These are phyloP conservation scores for Phytopythium sindhum DNA, from an alignment of 352 stramenopile species.

Conservation along the genomic window DNA sequence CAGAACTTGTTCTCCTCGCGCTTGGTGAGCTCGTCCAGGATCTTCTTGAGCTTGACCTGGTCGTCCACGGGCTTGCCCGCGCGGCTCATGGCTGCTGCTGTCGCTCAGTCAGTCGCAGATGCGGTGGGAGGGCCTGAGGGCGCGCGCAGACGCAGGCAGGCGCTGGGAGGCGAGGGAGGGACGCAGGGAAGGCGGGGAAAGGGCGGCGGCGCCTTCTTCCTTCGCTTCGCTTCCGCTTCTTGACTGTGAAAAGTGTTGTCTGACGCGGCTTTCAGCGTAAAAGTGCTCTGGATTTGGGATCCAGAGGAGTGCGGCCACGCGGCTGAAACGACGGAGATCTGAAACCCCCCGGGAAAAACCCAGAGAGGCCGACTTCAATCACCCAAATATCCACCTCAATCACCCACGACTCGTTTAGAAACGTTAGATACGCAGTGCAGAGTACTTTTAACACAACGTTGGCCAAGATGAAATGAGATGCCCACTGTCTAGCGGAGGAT, in stretches of 20 bases:
- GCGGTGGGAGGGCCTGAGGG: not conserved
- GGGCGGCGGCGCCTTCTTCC: not conserved
- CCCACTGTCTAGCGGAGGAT: too few relatives aligned
- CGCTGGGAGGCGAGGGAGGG: too few relatives aligned
- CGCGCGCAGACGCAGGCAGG: not conserved
- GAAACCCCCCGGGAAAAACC: not conserved
- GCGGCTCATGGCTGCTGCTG: conserved; percentile 45
- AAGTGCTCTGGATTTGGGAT: not conserved
- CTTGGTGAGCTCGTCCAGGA: conserved; percentile 87
- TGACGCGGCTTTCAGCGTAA: not conserved
- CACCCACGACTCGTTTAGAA: too few relatives aligned
- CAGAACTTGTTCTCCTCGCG: conserved; percentile 91
- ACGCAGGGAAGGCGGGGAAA: not conserved
- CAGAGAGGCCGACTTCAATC: too few relatives aligned
- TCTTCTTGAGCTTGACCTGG: conserved; percentile 87
- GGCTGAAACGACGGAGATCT: not conserved
- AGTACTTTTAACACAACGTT: too few relatives aligned
- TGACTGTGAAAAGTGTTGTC: too few relatives aligned
- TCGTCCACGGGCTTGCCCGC: conserved; percentile 50
- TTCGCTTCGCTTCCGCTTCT: too few relatives aligned
- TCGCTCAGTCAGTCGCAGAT: not conserved
- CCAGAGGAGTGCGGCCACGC: not conserved
- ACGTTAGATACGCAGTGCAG: too few relatives aligned
- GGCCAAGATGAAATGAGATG: too few relatives aligned
- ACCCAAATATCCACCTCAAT: too few relatives aligned